phyloP scores from a whole-genome alignment of 129 eudicot genomes.

The Ambrosia artemisiifolia region DNA sequence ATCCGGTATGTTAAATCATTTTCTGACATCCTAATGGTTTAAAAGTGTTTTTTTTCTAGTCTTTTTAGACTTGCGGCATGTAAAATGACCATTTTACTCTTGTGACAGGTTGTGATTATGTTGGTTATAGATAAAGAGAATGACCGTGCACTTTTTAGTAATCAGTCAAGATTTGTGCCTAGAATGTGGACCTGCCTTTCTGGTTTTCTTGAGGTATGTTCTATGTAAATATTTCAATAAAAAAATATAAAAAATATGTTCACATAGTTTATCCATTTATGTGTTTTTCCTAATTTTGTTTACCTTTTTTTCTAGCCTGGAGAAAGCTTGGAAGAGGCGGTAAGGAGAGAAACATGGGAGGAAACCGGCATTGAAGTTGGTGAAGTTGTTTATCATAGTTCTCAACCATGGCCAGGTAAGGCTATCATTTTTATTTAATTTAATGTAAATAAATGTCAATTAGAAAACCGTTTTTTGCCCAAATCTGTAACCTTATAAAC shows the following conservation, averaged over 20 bases:
- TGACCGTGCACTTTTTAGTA: slow-evolving; percentile 66
- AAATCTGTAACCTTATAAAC: background rate
- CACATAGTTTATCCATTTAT: background rate
- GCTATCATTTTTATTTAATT: background rate
- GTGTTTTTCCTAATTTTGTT: background rate
- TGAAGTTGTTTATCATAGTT: slow-evolving; percentile 79
- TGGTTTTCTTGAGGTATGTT: slow-evolving; percentile 71
- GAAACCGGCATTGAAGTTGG: slow-evolving; percentile 89
- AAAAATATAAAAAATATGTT: background rate
- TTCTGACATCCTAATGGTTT: background rate
- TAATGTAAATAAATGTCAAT: background rate
- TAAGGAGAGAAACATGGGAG: slow-evolving; percentile 90
- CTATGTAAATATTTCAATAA: background rate
- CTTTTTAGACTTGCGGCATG: background rate
- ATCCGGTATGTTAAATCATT: slow-evolving; percentile 52
- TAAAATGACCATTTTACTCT: slow-evolving; percentile 1
- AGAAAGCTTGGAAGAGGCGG: slow-evolving; percentile 92
- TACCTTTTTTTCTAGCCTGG: slow-evolving; percentile 55
- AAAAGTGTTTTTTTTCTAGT: background rate
- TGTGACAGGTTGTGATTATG: slow-evolving; percentile 79
- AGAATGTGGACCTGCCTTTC: slow-evolving; percentile 96
- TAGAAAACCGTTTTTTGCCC: background rate
- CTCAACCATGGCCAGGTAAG: slow-evolving; percentile 95
- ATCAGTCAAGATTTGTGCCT: slow-evolving; percentile 78
- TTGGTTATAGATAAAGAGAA: slow-evolving; percentile 77